Evolutionary conservation across 495 filamentous ascomycete genomes (phyloP), one percentile per base, ranked within the genome.

Genomic region (Penicillium turbatum): DNA sequence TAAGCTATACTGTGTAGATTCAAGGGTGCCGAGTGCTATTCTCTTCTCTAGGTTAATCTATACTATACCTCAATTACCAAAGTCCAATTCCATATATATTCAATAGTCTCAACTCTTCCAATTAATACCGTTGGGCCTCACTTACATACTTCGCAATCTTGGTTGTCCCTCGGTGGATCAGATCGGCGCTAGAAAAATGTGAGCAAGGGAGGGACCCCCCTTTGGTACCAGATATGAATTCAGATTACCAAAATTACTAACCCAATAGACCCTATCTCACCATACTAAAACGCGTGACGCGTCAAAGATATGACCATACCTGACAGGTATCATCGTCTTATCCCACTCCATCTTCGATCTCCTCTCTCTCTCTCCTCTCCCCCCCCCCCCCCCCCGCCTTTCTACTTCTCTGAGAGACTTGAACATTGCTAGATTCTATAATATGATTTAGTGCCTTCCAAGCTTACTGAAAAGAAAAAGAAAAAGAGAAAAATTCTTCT

Each of bases 241-340:
- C 2, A 31, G 11, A 8, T 5, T 51, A 51, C 37, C 12, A 32
- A 24, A n/a, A 24, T 41, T 40, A 32, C 36, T 7, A 32, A 5
- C 38, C 3, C 0, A 1, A 21, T 11, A 12, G 19, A 10, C 16
- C 40, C 41, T 48, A 11, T 12, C 6, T 10, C 13, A 7, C n/a
- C 24, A 55, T 61, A 58, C 12, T 29, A 57, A 46, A 39, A 70
- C 70, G 68, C 71, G 69, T 61, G 61, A 66, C 62, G 62, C 59
- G 63, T 45, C 21, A 51, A 59, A 50, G 56, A 53, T 8, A 13
- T 55, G 64, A 72, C 70, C 61, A 70, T 70, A 68, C 60, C 21
- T 51, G 19, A 61, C 61, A 1, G 0, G 62, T 64, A 62, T 52
- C 32, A 12, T 32, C 6, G 9, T 15, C 1, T n/a, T 32, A 16